Base-by-base conservation (phyloP, 2,329 filamentous ascomycete species). In the Hymenoscyphus linearis region DNA sequence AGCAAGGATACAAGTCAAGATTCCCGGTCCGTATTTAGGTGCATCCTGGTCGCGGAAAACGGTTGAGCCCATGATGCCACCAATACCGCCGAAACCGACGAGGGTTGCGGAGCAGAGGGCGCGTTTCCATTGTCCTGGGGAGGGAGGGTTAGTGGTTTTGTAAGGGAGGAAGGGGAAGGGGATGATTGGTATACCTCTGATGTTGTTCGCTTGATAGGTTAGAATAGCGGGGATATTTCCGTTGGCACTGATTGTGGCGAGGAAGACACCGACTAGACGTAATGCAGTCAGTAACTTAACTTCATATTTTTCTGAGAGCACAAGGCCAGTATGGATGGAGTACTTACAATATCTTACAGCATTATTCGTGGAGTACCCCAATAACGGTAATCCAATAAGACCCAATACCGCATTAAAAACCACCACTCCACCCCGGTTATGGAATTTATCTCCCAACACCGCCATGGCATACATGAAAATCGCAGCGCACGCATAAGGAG, bases 41-140 rank as follows among this genome's bases (percentile, higher is more conserved):
- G 72, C 68, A 69, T 86, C 84, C 73, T 85, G 70, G 0, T 70
- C 66, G 67, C 86, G 80, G 76, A 93, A 95, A 12, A 93, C 86
- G 60, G 91, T 78, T 66, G 83, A 85, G 27, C 89, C 89, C 1
- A 84, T 83, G 65, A 95, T 95, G 36, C 91, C 90, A 40, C 91
- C 91, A 27, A 96, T 78, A 2, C 89, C 90, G 7, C 90, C 90
- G 56, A 89, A 85, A 1, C 87, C 88, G 3, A 95, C 88, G 2
- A 93, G 81, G 0, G 86, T 88, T 2, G 90, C 89, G 62, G 85
- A 89, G 72, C 85, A 87, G 67, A 95, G 87, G 0, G 90, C 90
- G 55, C 91, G 85, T 77, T 93, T 96, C 90, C 90, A 96, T 76
- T 95, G 90, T 0, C 90, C 91, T 58, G 27, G n/a, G 26, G 25